These are phyloP conservation scores for Colletotrichum sp. DNA, from an alignment of 2,329 filamentous ascomycete species.

Conservation along the genomic window DNA sequence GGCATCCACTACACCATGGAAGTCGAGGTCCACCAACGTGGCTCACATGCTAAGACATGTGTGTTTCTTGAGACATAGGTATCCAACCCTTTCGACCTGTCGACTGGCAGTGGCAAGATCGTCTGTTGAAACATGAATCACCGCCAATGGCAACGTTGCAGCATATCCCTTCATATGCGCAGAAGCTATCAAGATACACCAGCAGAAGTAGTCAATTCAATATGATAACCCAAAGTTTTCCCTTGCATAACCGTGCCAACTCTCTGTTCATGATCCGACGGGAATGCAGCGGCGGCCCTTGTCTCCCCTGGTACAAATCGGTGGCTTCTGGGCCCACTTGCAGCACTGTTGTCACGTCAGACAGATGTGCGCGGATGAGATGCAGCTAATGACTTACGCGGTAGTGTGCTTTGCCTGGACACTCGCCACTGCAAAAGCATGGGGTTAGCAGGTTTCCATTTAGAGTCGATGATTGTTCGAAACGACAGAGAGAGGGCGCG, in stretches of 20 bases:
- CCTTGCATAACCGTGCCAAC: background rate
- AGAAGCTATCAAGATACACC: background rate
- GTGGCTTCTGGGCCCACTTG: conserved; percentile 7
- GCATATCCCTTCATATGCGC: background rate
- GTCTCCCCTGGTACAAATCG: background rate
- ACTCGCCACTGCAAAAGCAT: background rate
- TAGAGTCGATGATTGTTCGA: background rate
- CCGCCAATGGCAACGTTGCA: background rate
- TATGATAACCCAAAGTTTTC: background rate
- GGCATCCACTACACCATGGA: background rate
- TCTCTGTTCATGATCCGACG: background rate
- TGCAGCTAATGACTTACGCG: background rate
- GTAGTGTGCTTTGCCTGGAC: conserved; percentile 6
- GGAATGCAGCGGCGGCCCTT: conserved; percentile 4
- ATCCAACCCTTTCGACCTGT: background rate
- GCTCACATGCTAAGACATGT: background rate
- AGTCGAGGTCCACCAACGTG: conserved; percentile 1
- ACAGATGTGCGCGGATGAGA: background rate
- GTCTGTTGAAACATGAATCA: background rate
- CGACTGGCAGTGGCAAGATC: background rate
- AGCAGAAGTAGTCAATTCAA: background rate
- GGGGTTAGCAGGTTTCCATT: background rate
- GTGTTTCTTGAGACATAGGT: background rate
- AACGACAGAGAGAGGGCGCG: background rate
- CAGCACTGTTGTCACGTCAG: conserved; percentile 8